Base-by-base conservation (phyloP, 177 flowering plant genomes). In the Vitis hybrid region DNA sequence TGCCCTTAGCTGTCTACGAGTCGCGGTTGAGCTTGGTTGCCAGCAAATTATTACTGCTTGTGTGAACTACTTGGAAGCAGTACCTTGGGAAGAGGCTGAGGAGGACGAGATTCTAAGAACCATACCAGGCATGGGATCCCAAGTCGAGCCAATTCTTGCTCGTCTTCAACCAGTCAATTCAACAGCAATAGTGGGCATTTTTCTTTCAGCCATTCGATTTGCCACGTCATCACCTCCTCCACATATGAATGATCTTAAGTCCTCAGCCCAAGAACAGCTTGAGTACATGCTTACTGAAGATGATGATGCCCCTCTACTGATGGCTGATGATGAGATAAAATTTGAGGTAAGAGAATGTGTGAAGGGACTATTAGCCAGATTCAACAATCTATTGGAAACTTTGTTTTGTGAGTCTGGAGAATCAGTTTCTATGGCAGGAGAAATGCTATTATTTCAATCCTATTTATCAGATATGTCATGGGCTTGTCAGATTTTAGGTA, bases 211-310 rank as follows among this genome's bases (percentile, higher is more conserved):
- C 15, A 21, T 89, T 68, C 87, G 71, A 67, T 90, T 96, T 74
- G 97, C 97, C 74, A 92, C 92, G 14, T 92, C 97, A 58, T 85
- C 92, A 48, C 90, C 93, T 21, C 82, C 93, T 60, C 64, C 75
- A 13, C 50, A 69, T 7, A 50, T 86, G 89, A 73, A 74, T 59
- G 91, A 88, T 70, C 81, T 92, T 48, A 96, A 90, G 77, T 76
- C 77, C 56, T 83, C 95, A 10, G 91, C 94, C 10, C 98, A 93
- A 73, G 98, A 96, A 74, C 99, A 96, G 76, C 87, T 96, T 12
- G 97, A 93, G 65, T 96, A 96, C 79, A 90, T 96, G 97, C 84
- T 96, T 6, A 87, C 93, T 6, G 98, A 96, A 78, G 99, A 96
- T 76, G 98, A 96, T 74, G 99, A 96, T 82, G 86, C 85, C 48